phyloP scores from a whole-genome alignment of 176 grass and related monocot species.

The Zoysia pacifica region DNA sequence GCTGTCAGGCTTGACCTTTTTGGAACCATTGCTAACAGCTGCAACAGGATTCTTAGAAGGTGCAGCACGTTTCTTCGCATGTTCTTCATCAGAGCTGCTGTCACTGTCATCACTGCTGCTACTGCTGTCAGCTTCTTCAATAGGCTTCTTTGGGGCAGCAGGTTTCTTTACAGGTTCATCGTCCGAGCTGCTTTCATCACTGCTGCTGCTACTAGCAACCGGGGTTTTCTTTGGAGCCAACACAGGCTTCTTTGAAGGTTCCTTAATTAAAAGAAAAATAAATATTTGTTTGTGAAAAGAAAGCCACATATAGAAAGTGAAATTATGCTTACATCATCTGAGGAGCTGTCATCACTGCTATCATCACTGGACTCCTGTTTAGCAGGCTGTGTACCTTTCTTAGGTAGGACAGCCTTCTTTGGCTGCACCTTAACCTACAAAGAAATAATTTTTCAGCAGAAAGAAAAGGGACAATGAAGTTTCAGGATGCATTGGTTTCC shows the following conservation, averaged over 20 bases:
- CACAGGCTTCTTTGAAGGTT: slow-evolving; percentile 2
- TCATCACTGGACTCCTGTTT: slow-evolving; percentile 58
- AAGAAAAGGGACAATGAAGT: background rate
- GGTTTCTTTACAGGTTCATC: slow-evolving; percentile 61
- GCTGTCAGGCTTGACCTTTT: slow-evolving; percentile 48
- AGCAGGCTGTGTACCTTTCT: slow-evolving; percentile 48
- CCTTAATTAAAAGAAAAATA: slow-evolving; percentile 10
- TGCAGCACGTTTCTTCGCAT: slow-evolving; percentile 52
- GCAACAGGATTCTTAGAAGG: slow-evolving; percentile 35
- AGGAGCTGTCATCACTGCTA: slow-evolving; percentile 67
- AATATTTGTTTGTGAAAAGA: background rate
- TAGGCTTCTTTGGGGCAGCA: slow-evolving; percentile 36
- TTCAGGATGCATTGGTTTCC: background rate
- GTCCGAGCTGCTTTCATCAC: slow-evolving; percentile 45
- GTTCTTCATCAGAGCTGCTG: slow-evolving; percentile 48
- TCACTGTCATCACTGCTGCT: slow-evolving; percentile 45
- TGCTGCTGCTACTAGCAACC: slow-evolving; percentile 21
- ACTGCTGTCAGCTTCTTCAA: background rate
- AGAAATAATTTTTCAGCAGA: background rate
- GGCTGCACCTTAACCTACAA: slow-evolving; percentile 60
- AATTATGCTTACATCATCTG: slow-evolving; percentile 66
- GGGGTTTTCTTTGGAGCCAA: slow-evolving; percentile 33
- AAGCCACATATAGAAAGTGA: background rate
- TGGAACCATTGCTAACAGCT: slow-evolving; percentile 54
- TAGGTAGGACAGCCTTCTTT: slow-evolving; percentile 51